Evolutionary conservation across 2,329 filamentous ascomycete genomes (phyloP).

Genomic region (Cercospora sp.): DNA sequence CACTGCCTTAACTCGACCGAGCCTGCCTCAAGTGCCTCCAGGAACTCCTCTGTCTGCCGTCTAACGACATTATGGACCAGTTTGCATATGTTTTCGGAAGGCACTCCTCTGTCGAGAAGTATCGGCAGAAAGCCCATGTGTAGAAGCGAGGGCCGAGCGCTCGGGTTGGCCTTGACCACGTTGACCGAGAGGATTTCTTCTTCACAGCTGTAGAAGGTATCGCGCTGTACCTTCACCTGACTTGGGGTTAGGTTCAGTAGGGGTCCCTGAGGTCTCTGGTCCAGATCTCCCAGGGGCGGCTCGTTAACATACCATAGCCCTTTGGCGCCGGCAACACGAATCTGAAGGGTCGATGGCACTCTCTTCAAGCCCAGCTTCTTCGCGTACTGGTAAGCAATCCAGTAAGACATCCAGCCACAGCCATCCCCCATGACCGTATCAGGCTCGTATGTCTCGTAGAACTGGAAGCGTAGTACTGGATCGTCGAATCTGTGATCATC

Average conservation of each 20-base stretch:
- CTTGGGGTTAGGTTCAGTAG: constrained; percentile 60
- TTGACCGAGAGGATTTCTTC: constrained; percentile 56
- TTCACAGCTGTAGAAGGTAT: constrained; percentile 37
- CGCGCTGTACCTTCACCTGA: constrained; percentile 61
- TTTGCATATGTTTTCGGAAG: constrained; percentile 49
- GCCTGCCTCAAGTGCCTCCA: constrained; percentile 35
- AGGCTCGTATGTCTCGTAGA: constrained; percentile 16
- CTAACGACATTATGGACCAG: constrained; percentile 55
- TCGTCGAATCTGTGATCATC: constrained; percentile 45
- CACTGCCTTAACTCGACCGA: constrained; percentile 30
- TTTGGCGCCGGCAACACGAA: constrained; percentile 70
- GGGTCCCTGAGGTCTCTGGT: constrained; percentile 9
- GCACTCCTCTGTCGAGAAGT: constrained; percentile 60
- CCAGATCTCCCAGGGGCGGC: neutral
- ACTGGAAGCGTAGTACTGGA: constrained; percentile 3
- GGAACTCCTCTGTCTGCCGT: constrained; percentile 55
- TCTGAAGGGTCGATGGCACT: constrained; percentile 68
- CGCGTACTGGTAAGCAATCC: constrained; percentile 55
- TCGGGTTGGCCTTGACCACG: constrained; percentile 53
- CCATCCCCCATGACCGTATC: constrained; percentile 53
- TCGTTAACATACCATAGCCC: constrained; percentile 66
- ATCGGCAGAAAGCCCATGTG: constrained; percentile 71
- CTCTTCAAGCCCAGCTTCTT: constrained; percentile 53
- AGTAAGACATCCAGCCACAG: constrained; percentile 64
- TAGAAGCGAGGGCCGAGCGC: constrained; percentile 56